These are phyloP conservation scores for Mycena metata DNA, from an alignment of 768 basidiomycete species.

Conservation along the genomic window DNA sequence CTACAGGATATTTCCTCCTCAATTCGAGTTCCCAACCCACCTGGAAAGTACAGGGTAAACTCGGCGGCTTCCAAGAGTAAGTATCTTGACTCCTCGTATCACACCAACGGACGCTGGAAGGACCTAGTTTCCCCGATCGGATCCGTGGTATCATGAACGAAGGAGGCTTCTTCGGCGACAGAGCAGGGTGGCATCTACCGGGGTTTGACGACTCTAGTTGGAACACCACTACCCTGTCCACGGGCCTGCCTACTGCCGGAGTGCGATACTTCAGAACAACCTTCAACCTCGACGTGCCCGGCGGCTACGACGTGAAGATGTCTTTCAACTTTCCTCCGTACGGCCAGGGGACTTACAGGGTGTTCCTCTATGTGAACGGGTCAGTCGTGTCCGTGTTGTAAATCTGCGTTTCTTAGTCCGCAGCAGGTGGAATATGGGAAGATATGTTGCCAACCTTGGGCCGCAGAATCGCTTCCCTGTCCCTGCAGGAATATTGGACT, in stretches of 20 bases:
- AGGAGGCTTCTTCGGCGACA: slow-evolving; percentile 59
- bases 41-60: slow-evolving; percentile 68
- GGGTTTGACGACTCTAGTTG: slow-evolving; percentile 64
- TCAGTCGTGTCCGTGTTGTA: slow-evolving; percentile 50
- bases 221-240: slow-evolving; percentile 60
- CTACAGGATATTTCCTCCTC: slow-evolving; percentile 30
- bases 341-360: slow-evolving; percentile 60
- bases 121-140: slow-evolving; percentile 57
- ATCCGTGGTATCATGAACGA: slow-evolving; percentile 64
- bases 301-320: slow-evolving; percentile 62
- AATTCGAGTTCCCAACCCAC: slow-evolving; percentile 17
- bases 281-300: slow-evolving; percentile 62
- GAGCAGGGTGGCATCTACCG: slow-evolving; percentile 63
- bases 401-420: slow-evolving; percentile 64
- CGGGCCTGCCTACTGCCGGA: slow-evolving; percentile 57
- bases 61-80: slow-evolving; percentile 61
- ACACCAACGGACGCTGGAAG: background rate
- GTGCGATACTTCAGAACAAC: slow-evolving; percentile 63
- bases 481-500: slow-evolving; percentile 69
- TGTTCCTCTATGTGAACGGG: slow-evolving; percentile 64
- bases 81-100: slow-evolving; percentile 33
- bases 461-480: slow-evolving; percentile 74
- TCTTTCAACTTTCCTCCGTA: slow-evolving; percentile 66
- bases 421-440: slow-evolving; percentile 78
- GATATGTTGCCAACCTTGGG: slow-evolving; percentile 64